phyloP scores from a whole-genome alignment of 2,329 filamentous ascomycete genomes.

The Fusarium tjaetaba region DNA sequence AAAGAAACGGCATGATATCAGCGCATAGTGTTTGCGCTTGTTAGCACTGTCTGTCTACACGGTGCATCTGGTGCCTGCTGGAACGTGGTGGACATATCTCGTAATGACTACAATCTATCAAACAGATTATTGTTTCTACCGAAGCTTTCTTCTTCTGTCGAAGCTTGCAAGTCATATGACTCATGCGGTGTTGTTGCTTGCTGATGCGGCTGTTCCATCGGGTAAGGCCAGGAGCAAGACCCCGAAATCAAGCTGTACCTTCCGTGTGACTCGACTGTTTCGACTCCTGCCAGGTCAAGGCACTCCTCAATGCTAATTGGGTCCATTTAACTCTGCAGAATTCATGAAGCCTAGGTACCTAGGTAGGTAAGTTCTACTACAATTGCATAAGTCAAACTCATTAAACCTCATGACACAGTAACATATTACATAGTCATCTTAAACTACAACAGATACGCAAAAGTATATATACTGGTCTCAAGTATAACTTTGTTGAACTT shows the following conservation, averaged over 20 bases:
- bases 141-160: too few relatives aligned
- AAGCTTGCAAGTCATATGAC: too few relatives aligned
- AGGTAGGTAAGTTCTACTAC: too few relatives aligned
- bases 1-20: slow-evolving; percentile 44
- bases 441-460: rapidly evolving
- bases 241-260: too few relatives aligned
- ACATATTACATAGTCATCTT: background rate
- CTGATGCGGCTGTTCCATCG: too few relatives aligned
- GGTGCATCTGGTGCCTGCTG: slow-evolving; percentile 22
- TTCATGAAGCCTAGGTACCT: background rate
- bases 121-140: background rate
- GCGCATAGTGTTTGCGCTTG: slow-evolving; percentile 41
- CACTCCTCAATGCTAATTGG: rapidly evolving
- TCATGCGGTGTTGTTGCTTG: too few relatives aligned
- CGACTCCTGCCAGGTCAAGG: too few relatives aligned
- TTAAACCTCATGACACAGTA: background rate
- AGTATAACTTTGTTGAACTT: rapidly evolving
- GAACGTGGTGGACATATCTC: slow-evolving; percentile 16
- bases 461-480: background rate
- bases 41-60: slow-evolving; percentile 14
- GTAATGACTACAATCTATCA: background rate
- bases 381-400: background rate
- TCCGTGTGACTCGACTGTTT: too few relatives aligned
- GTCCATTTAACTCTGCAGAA: background rate
- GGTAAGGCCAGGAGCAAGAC: too few relatives aligned